phyloP scores from a whole-genome alignment of 805 yeast species.

The Starmerella geochares region DNA sequence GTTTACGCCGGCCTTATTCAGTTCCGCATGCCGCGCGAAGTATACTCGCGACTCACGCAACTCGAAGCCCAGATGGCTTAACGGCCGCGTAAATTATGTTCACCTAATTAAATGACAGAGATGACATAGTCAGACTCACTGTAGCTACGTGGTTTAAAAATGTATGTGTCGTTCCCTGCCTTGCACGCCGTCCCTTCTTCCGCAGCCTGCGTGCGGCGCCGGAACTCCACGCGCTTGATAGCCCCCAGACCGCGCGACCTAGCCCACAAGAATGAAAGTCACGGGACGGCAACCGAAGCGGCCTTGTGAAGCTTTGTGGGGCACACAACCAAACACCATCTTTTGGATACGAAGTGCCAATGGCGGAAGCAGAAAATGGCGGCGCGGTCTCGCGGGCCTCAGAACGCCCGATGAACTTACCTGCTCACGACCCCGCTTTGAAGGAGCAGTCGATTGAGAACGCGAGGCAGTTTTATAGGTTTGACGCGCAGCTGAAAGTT shows the following conservation, averaged over 20 bases:
- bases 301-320: too few species aligned
- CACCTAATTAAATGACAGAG: too few species aligned
- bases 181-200: too few species aligned
- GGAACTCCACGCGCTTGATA: too few species aligned
- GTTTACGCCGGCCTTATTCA: conserved; percentile 91
- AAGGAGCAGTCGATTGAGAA: conserved; percentile 5
- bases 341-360: background rate
- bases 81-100: background rate
- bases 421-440: conserved; percentile 15
- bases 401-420: background rate
- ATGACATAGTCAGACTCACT: too few species aligned
- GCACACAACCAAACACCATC: background rate
- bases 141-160: too few species aligned
- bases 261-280: background rate
- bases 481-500: conserved; percentile 18
- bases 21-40: conserved; percentile 69
- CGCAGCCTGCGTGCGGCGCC: too few species aligned
- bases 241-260: too few species aligned
- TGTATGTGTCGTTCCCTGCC: too few species aligned
- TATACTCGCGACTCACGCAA: conserved; percentile 23
- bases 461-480: conserved; percentile 22
- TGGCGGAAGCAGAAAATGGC: background rate
- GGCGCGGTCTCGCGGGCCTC: background rate
- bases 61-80: conserved; percentile 22
- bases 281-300: conserved; percentile 2